Percentiles rank a stretch among this genome's conserved stretches.
Conservation (phyloP, 495 filamentous ascomycete genomes). For the Sabuloglossum arenarium region DNA sequence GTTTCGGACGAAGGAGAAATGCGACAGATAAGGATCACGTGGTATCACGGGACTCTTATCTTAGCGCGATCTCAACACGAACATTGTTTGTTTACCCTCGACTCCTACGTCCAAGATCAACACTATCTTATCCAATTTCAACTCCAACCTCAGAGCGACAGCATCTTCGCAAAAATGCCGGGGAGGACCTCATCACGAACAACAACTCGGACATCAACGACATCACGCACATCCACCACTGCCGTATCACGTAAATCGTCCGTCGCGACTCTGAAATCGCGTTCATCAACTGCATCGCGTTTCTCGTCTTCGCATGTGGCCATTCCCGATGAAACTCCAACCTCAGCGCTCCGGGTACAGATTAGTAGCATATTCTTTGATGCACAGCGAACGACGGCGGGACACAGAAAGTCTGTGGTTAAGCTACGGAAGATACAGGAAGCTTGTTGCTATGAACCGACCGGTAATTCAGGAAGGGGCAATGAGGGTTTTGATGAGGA, state of each 20-base stretch:
- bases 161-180: constrained; percentile 12
- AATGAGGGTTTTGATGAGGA: constrained; percentile 50
- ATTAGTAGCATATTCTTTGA: constrained; percentile 67
- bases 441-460: constrained; percentile 59
- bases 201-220: constrained; percentile 3
- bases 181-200: constrained; percentile 17
- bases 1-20: too few species aligned
- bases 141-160: background rate
- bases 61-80: background rate
- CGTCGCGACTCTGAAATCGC: constrained; percentile 13
- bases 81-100: constrained; percentile 4
- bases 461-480: constrained; percentile 23
- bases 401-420: constrained; percentile 73
- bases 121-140: background rate
- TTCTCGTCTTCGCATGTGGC: constrained; percentile 42
- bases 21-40: constrained; percentile 1
- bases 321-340: constrained; percentile 50
- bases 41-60: constrained; percentile 3
- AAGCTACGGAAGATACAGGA: constrained; percentile 77
- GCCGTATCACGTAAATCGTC: constrained; percentile 17
- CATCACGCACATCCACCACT: constrained; percentile 9
- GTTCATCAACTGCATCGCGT: constrained; percentile 23
- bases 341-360: constrained; percentile 49
- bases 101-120: background rate
- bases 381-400: constrained; percentile 69